Evolutionary conservation across 768 basidiomycete species (phyloP), one percentile per base, ranked within the genome.

Genomic region (Kwoniella sp.): DNA sequence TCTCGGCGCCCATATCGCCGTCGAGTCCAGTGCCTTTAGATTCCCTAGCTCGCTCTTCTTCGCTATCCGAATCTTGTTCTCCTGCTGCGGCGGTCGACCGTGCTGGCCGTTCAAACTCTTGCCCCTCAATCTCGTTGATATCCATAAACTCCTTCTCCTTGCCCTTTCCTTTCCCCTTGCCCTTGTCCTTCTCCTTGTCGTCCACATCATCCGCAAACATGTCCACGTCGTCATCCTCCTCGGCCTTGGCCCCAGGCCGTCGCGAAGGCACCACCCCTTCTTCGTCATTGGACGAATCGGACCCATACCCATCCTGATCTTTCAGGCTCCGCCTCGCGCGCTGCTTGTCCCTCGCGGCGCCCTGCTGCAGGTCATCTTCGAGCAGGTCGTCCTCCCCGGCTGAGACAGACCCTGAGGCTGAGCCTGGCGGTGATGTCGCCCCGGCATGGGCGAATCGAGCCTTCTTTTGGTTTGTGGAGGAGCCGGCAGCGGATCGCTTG

Each of bases 41-140:
- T 89, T 77, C 49, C 23, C 69, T 90, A 86, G 66, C 91, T 86
- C 67, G 90, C 84, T 59, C 83, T 50, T 79, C 81, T 65, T 77
- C 80, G 0, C 72, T 77, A 43, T 79, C 79, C 1, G 77, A 77
- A 2, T 75, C 61, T 25, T 41, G 42, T 14, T 22, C 39, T 14
- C 40, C 50, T 31, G 27, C 41, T n/a, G 7, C 27, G 6, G 23
- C 41, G 14, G 28, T 23, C n/a, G 36, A 19, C 28, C 32, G n/a
- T 26, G 20, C 14, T 38, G 14, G n/a, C 23, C 37, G 29, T 29
- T 49, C 64, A 62, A 99, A 98, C 69, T 91, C 92, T 71, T 99
- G 95, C 0, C 95, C 95, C 73, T 96, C 92, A 65, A 98, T 93
- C 70, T 99, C 93, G 6, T 89, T 89, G 15, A 98, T 77, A 42